These are phyloP conservation scores for Cnidoscolus chayamansa DNA, from an alignment of 441 rosid species.

Conservation along the genomic window DNA sequence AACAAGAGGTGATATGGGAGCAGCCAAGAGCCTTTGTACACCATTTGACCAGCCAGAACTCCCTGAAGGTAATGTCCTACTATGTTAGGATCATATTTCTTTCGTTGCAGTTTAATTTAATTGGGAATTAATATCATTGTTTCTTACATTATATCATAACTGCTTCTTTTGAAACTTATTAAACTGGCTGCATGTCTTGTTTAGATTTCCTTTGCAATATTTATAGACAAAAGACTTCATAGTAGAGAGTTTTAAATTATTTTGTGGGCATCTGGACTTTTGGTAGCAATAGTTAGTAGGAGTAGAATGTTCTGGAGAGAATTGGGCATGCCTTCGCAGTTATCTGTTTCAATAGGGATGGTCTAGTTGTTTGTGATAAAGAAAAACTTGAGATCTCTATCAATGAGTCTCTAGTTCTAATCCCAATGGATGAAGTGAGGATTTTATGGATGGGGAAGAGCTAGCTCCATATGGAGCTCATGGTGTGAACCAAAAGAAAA, in stretches of 20 bases:
- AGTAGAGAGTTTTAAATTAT: background rate
- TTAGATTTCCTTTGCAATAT: background rate
- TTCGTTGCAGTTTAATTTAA: background rate
- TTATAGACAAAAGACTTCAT: background rate
- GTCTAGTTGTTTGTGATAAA: no score
- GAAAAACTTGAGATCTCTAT: no score
- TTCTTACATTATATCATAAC: no score
- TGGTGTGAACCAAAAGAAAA: no score
- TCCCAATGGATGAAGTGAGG: no score
- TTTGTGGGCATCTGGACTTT: background rate
- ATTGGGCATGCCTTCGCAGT: background rate
- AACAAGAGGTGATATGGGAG: slow-evolving; percentile 92
- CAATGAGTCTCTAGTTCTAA: no score
- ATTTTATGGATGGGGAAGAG: no score
- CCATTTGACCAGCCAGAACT: slow-evolving; percentile 98
- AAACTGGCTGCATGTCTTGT: background rate
- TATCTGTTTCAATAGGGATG: background rate
- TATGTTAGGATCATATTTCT: background rate
- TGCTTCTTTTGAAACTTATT: background rate
- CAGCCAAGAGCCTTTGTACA: slow-evolving; percentile 89
- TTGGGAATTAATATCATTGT: background rate
- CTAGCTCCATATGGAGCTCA: no score
- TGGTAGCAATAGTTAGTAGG: background rate
- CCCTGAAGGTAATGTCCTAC: slow-evolving; percentile 60
- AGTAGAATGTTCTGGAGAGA: background rate